phyloP scores from a whole-genome alignment of 768 basidiomycete species.

The Crassisporium funariophilum region DNA sequence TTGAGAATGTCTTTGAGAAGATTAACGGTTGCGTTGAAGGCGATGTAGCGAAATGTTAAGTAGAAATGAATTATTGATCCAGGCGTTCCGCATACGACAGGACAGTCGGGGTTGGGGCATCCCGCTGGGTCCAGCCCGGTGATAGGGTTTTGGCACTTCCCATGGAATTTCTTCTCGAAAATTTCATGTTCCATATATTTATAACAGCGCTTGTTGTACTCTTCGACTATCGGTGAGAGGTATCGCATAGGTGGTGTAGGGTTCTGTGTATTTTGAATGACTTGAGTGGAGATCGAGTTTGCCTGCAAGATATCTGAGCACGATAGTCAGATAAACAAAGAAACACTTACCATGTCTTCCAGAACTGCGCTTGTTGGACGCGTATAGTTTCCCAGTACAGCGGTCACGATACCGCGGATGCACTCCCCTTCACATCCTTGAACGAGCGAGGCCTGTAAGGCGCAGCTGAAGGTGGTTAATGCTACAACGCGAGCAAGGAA shows the following conservation, averaged over 20 bases:
- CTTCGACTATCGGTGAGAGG: slow-evolving; percentile 47
- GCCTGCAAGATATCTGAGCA: slow-evolving; percentile 16
- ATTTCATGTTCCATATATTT: slow-evolving; percentile 53
- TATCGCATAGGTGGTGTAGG: slow-evolving; percentile 26
- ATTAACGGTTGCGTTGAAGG: slow-evolving; percentile 42
- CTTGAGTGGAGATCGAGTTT: slow-evolving; percentile 16
- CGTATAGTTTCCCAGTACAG: slow-evolving; percentile 54
- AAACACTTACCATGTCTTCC: slow-evolving; percentile 42
- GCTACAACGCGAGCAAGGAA: slow-evolving; percentile 11
- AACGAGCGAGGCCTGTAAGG: slow-evolving; percentile 38
- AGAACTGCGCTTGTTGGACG: slow-evolving; percentile 41
- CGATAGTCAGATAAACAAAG: background rate
- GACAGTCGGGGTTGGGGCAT: slow-evolving; percentile 80
- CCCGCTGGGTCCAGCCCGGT: slow-evolving; percentile 62
- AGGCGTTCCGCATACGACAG: slow-evolving; percentile 80
- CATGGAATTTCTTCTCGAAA: slow-evolving; percentile 74
- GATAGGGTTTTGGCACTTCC: slow-evolving; percentile 58
- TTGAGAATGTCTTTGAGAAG: slow-evolving; percentile 36
- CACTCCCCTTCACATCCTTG: slow-evolving; percentile 73
- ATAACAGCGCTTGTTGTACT: slow-evolving; percentile 49
- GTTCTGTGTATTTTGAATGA: slow-evolving; percentile 13
- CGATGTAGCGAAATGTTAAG: slow-evolving; percentile 47
- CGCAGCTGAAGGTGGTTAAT: slow-evolving; percentile 25
- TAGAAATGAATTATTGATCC: slow-evolving; percentile 77
- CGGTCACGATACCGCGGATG: slow-evolving; percentile 58